Evolutionary conservation across 2,329 filamentous ascomycete species (phyloP).

Genomic region (Fusarium sp.): DNA sequence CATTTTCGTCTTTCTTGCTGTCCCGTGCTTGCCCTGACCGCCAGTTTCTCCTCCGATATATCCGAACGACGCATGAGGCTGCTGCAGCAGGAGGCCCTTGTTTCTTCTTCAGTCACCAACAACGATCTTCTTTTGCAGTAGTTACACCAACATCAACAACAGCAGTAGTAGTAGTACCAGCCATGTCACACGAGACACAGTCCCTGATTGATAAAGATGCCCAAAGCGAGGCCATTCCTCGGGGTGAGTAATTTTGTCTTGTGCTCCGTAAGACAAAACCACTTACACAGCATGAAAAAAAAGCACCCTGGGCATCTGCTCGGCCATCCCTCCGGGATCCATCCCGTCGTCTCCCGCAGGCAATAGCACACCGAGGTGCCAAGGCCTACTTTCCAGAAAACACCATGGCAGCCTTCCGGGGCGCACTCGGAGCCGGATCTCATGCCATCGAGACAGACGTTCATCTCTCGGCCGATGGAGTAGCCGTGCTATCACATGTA

Average conservation of each 20-base stretch:
- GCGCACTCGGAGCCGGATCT: slow-evolving; percentile 74
- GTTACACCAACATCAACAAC: too few relatives aligned
- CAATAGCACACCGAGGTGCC: slow-evolving; percentile 81
- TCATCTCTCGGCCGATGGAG: slow-evolving; percentile 80
- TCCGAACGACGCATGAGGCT: slow-evolving; percentile 8
- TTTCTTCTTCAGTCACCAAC: background rate
- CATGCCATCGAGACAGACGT: slow-evolving; percentile 90
- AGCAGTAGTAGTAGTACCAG: background rate
- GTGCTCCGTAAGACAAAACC: background rate
- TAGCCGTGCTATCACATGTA: slow-evolving; percentile 86
- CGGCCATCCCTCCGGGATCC: slow-evolving; percentile 42
- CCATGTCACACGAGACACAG: slow-evolving; percentile 24
- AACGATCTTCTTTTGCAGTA: background rate
- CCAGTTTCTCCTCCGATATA: background rate
- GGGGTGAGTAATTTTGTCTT: slow-evolving; percentile 9
- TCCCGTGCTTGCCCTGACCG: background rate
- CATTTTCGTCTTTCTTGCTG: background rate
- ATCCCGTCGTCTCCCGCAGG: slow-evolving; percentile 63
- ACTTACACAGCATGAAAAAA: slow-evolving; percentile 12
- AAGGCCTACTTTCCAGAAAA: slow-evolving; percentile 85
- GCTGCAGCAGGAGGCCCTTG: background rate
- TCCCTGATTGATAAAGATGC: slow-evolving; percentile 16
- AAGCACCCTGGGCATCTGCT: slow-evolving; percentile 48
- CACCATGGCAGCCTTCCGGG: slow-evolving; percentile 78
- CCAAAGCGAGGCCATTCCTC: slow-evolving; percentile 15